These are phyloP conservation scores for Peziza echinospora DNA, from an alignment of 495 filamentous ascomycete genomes.

Conservation along the genomic window DNA sequence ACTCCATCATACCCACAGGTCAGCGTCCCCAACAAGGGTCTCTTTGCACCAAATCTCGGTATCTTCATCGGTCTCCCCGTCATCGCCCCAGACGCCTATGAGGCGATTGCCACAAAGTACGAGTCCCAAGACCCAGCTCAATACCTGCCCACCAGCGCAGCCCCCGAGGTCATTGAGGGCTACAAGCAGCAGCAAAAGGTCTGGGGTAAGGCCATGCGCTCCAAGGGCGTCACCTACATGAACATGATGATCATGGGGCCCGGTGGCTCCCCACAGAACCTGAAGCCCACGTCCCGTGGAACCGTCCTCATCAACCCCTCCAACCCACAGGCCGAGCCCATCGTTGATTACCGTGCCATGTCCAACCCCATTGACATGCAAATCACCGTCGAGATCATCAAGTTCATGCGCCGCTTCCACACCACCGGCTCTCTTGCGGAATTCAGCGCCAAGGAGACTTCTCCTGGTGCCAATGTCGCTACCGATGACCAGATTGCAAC, in stretches of 20 bases:
- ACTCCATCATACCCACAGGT: background rate
- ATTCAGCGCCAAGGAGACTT: background rate
- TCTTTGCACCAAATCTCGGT: constrained; percentile 25
- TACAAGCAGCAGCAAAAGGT: constrained; percentile 27
- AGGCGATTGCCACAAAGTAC: constrained; percentile 19
- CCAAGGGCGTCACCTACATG: constrained; percentile 23
- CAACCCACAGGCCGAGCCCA: constrained; percentile 17
- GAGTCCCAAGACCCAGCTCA: constrained; percentile 21
- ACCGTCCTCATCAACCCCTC: constrained; percentile 25
- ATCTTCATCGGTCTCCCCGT: constrained; percentile 28
- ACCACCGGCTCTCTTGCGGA: background rate
- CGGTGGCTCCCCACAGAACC: constrained; percentile 22
- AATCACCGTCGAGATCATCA: constrained; percentile 24
- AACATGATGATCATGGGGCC: constrained; percentile 23
- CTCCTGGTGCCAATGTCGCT: constrained; percentile 1
- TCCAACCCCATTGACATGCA: constrained; percentile 27
- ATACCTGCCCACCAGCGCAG: constrained; percentile 20
- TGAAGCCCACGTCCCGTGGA: constrained; percentile 27
- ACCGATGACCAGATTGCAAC: constrained; percentile 1
- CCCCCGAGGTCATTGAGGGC: constrained; percentile 24
- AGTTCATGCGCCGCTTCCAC: constrained; percentile 23
- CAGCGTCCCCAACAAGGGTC: constrained; percentile 20
- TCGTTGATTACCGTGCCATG: constrained; percentile 29
- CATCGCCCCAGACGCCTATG: constrained; percentile 22
- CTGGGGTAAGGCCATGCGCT: constrained; percentile 21